phyloP scores from a whole-genome alignment of 2,329 filamentous ascomycete genomes.

The Dactylellina drechsleri region DNA sequence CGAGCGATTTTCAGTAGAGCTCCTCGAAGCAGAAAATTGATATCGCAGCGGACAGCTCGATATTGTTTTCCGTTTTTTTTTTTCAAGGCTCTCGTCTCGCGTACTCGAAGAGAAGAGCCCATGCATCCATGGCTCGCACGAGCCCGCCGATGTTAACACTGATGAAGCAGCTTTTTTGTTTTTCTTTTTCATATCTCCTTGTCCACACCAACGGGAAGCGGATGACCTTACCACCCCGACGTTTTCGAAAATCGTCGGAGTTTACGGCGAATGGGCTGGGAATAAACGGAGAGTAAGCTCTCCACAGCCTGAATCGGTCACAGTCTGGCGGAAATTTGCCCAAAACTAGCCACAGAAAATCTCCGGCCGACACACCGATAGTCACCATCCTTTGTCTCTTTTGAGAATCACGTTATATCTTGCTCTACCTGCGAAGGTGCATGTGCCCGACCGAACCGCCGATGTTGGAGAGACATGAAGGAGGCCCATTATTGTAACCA shows the following conservation, averaged over 20 bases:
- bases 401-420: slow-evolving; percentile 15
- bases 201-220: slow-evolving; percentile 46
- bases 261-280: slow-evolving; percentile 50
- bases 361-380: slow-evolving; percentile 51
- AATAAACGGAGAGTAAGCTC: slow-evolving; percentile 52
- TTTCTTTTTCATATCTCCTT: slow-evolving; percentile 37
- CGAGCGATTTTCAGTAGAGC: slow-evolving; percentile 28
- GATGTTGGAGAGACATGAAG: not conserved
- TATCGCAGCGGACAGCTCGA: slow-evolving; percentile 28
- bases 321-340: slow-evolving; percentile 23
- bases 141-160: slow-evolving; percentile 35
- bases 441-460: slow-evolving; percentile 17
- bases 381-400: slow-evolving; percentile 24
- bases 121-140: slow-evolving; percentile 47
- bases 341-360: slow-evolving; percentile 52
- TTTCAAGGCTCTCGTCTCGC: not conserved
- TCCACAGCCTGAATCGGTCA: slow-evolving; percentile 47
- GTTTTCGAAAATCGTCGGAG: slow-evolving; percentile 36
- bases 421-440: slow-evolving; percentile 2
- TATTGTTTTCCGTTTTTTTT: slow-evolving; percentile 47
- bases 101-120: slow-evolving; percentile 2
- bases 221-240: slow-evolving; percentile 46
- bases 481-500: no score
- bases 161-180: slow-evolving; percentile 19
- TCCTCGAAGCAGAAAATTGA: slow-evolving; percentile 43